Conservation (phyloP, 108 stramenopile species). For the Halocafeteria seosinensis region DNA sequence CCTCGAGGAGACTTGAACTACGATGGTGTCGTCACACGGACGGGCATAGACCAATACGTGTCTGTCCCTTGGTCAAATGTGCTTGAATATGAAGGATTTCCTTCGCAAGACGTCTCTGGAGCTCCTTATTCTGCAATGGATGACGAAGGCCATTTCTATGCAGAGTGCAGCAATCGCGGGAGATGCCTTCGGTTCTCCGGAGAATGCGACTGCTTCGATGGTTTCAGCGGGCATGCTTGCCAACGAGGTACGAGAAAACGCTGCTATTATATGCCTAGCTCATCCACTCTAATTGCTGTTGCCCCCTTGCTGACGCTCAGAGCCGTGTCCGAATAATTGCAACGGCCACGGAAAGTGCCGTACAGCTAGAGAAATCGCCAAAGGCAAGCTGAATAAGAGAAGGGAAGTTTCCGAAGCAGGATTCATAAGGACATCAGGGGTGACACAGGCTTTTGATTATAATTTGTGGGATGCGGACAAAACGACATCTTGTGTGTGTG, state of each 20-base stretch:
- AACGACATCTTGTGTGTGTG: slow-evolving; percentile 37
- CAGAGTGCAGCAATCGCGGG: slow-evolving; percentile 49
- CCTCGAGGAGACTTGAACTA: slow-evolving; percentile 10
- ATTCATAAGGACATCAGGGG: not conserved
- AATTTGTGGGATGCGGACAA: slow-evolving; percentile 43
- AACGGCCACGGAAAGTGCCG: slow-evolving; percentile 42
- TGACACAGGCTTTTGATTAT: slow-evolving; percentile 12
- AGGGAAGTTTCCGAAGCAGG: not conserved
- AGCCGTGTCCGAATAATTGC: slow-evolving; percentile 35
- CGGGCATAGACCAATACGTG: not conserved
- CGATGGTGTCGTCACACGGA: slow-evolving; percentile 7
- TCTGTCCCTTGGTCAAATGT: not conserved
- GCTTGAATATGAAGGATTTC: too few species aligned
- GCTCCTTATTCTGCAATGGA: not conserved
- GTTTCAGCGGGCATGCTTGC: slow-evolving; percentile 44
- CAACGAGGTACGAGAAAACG: slow-evolving; percentile 8
- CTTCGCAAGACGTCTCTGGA: too few species aligned
- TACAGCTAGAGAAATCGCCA: slow-evolving; percentile 49
- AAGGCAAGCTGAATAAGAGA: not conserved
- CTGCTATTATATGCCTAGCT: too few species aligned
- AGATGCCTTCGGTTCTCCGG: slow-evolving; percentile 28
- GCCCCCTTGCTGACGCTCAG: too few species aligned
- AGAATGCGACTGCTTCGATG: slow-evolving; percentile 38
- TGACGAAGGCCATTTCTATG: slow-evolving; percentile 27
- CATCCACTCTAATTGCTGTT: too few species aligned